These are phyloP conservation scores for Hordeum vulgare DNA, from an alignment of 176 grass and related monocot genomes.

Conservation along the genomic window MorexV3_pseudomolecules_assembly NC_058522.1:34037029-34037528, in stretches of 20 bases:
- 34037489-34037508: constrained; percentile 10
- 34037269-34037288: constrained; percentile 97
- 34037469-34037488: background rate
- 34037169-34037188: background rate
- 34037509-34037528: background rate
- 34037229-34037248: constrained; percentile 70
- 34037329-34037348: constrained; percentile 82
- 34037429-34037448: constrained; percentile 64
- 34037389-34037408: constrained; percentile 81
- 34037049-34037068: background rate
- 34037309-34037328: constrained; percentile 66
- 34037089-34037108: background rate
- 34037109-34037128: background rate
- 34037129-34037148: background rate
- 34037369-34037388: constrained; percentile 98
- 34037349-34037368: constrained; percentile 72
- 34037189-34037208: background rate
- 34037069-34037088: background rate
- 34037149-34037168: background rate
- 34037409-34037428: constrained; percentile 79
- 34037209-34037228: background rate
- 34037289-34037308: constrained; percentile 62
- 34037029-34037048: constrained; percentile 93
- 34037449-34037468: background rate
- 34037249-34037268: constrained; percentile 88